These are phyloP conservation scores for Clarkia xantiana DNA, from an alignment of 345 rosid genomes.

Conservation along the genomic window DNA sequence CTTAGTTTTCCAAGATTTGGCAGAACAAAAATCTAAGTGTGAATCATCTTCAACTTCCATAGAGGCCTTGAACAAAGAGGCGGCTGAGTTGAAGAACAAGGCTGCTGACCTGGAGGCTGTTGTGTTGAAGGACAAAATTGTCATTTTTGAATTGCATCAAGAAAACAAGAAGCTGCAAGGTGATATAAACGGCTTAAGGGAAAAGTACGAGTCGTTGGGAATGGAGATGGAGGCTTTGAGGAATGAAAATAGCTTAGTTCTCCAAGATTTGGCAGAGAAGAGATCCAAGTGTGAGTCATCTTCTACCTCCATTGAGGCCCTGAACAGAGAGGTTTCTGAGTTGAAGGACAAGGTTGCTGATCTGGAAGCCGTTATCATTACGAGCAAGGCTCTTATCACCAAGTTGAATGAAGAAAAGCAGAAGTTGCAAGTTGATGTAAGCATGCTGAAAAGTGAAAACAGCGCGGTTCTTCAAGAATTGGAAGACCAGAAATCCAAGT, in stretches of 20 bases:
- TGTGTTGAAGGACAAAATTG: too few species aligned
- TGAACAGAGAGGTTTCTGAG: conserved; percentile 27
- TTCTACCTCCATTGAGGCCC: conserved; percentile 13
- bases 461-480: conserved; percentile 29
- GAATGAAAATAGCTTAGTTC: conserved; percentile 21
- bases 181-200: conserved; percentile 21
- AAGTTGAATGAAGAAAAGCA: conserved; percentile 9
- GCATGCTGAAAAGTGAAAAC: conserved; percentile 22
- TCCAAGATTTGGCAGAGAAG: conserved; percentile 35
- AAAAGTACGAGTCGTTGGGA: conserved; percentile 20
- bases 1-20: conserved; percentile 34
- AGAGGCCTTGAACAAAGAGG: conserved; percentile 24
- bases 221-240: conserved; percentile 22
- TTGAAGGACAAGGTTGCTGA: conserved; percentile 12
- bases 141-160: conserved; percentile 3
- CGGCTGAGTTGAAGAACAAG: conserved; percentile 21
- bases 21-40: conserved; percentile 25
- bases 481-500: conserved; percentile 28
- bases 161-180: conserved; percentile 12
- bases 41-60: conserved; percentile 19
- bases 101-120: too few species aligned
- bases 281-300: conserved; percentile 28
- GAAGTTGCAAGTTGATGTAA: conserved; percentile 18
- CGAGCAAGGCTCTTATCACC: too few species aligned
- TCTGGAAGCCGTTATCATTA: too few species aligned